These are phyloP conservation scores for Mucor piriformis DNA, from an alignment of 371 early-diverging fungal species.

Conservation along the genomic window DNA sequence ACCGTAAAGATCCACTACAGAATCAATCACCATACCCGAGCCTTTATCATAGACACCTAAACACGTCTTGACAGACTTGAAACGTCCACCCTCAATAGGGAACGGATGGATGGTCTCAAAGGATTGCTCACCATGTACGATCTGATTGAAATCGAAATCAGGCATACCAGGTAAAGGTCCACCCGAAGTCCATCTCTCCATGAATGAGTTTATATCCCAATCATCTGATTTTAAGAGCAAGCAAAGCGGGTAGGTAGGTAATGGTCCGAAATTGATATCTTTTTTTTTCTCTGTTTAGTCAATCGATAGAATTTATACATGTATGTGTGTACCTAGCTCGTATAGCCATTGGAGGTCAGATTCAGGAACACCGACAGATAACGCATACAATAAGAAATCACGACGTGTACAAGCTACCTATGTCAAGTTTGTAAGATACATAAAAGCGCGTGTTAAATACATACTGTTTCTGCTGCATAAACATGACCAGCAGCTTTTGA, in stretches of 20 bases:
- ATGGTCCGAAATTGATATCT: conserved; percentile 65
- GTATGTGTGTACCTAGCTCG: conserved; percentile 61
- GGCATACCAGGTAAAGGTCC: conserved; percentile 64
- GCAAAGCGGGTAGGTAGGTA: conserved; percentile 73
- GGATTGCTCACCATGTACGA: conserved; percentile 78
- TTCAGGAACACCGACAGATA: conserved; percentile 64
- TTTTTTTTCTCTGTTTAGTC: neutral
- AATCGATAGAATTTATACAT: too few species aligned
- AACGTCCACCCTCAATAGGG: conserved; percentile 61
- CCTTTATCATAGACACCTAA: conserved; percentile 65
- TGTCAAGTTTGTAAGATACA: neutral
- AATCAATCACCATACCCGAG: conserved; percentile 72
- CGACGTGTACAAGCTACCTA: conserved; percentile 65
- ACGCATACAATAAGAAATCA: conserved; percentile 72
- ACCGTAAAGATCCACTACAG: conserved; percentile 55
- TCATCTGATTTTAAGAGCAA: conserved; percentile 57
- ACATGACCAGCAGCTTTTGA: conserved; percentile 29
- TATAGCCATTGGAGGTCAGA: conserved; percentile 67
- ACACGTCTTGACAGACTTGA: conserved; percentile 44
- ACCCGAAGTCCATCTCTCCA: conserved; percentile 30
- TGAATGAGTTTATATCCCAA: conserved; percentile 67
- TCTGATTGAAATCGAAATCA: conserved; percentile 63
- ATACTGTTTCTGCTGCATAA: conserved; percentile 15
- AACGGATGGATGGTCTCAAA: conserved; percentile 61
- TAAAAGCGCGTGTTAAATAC: neutral